These are phyloP conservation scores for Phytophthora brassicae DNA, from an alignment of 352 stramenopile genomes.

Conservation along the genomic window DNA sequence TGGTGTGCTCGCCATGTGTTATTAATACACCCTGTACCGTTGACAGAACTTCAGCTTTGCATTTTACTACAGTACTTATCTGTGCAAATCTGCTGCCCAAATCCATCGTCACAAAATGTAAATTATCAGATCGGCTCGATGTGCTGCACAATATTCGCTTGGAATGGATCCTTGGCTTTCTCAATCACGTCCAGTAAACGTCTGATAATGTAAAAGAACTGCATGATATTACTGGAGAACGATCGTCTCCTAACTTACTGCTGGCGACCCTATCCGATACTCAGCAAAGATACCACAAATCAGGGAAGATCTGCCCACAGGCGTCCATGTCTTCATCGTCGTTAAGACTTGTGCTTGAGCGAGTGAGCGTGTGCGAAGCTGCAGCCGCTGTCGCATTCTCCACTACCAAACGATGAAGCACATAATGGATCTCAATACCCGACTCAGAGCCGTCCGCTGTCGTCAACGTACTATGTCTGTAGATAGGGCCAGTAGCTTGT, in stretches of 20 bases:
- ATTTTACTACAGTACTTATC: too few species aligned
- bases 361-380: slow-evolving; percentile 32
- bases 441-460: slow-evolving; percentile 14
- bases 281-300: slow-evolving; percentile 56
- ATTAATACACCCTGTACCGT: slow-evolving; percentile 1
- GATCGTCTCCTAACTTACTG: slow-evolving; percentile 18
- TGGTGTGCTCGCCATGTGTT: slow-evolving; percentile 15
- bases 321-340: slow-evolving; percentile 52
- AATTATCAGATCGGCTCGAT: not conserved
- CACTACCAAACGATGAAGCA: slow-evolving; percentile 45
- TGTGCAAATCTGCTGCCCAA: slow-evolving; percentile 22
- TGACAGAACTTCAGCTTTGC: slow-evolving; percentile 5
- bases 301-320: slow-evolving; percentile 45
- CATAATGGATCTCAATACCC: slow-evolving; percentile 40
- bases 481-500: slow-evolving; percentile 24
- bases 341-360: slow-evolving; percentile 38
- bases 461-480: slow-evolving; percentile 21
- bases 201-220: slow-evolving; percentile 13
- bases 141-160: too few species aligned
- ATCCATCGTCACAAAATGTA: too few species aligned
- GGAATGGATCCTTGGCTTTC: too few species aligned
- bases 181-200: too few species aligned
- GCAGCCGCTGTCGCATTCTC: slow-evolving; percentile 26
- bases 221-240: slow-evolving; percentile 27
- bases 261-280: slow-evolving; percentile 1